Evolutionary conservation across 139 green algal genomes (phyloP).

Genomic region (Raphidocelis subcapitata): DNA sequence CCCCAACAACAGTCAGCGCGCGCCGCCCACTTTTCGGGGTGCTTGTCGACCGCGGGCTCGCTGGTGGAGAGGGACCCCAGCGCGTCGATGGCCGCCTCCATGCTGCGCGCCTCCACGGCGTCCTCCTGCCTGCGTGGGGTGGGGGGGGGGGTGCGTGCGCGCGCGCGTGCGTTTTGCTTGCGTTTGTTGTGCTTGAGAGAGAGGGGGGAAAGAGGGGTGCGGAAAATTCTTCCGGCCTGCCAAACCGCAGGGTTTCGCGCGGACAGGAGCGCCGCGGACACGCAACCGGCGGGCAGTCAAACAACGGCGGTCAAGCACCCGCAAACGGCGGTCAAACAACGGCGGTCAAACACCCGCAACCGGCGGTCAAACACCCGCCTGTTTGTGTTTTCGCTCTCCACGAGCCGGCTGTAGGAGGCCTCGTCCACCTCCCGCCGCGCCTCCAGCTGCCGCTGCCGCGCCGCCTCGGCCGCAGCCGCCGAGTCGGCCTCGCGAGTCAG

Average conservation of each 20-base stretch:
- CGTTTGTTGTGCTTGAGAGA: too few species aligned
- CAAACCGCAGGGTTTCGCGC: too few species aligned
- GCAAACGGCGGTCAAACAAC: conserved; percentile 8
- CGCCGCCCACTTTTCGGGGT: conserved; percentile 70
- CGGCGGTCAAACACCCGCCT: not conserved
- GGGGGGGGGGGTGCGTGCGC: too few species aligned
- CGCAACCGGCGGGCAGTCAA: too few species aligned
- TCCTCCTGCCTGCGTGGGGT: conserved; percentile 38
- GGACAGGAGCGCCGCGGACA: too few species aligned
- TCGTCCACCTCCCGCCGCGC: conserved; percentile 37
- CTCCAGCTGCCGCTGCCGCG: conserved; percentile 33
- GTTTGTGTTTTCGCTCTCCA: conserved; percentile 61
- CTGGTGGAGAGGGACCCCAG: not conserved
- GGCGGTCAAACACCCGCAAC: too few species aligned
- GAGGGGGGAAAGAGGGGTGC: too few species aligned
- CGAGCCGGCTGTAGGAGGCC: conserved; percentile 36
- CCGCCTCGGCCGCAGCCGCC: conserved; percentile 13
- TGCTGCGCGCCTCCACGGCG: conserved; percentile 54
- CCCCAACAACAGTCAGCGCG: not conserved
- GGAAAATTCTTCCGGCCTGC: too few species aligned
- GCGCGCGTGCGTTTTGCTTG: conserved; percentile 36
- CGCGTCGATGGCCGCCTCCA: conserved; percentile 38
- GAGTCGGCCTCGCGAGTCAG: conserved; percentile 40
- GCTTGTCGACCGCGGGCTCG: conserved; percentile 47
- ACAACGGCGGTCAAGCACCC: not conserved